Evolutionary conservation across 805 yeast genomes (phyloP).

Genomic region (Starmerella scarabaei): DNA sequence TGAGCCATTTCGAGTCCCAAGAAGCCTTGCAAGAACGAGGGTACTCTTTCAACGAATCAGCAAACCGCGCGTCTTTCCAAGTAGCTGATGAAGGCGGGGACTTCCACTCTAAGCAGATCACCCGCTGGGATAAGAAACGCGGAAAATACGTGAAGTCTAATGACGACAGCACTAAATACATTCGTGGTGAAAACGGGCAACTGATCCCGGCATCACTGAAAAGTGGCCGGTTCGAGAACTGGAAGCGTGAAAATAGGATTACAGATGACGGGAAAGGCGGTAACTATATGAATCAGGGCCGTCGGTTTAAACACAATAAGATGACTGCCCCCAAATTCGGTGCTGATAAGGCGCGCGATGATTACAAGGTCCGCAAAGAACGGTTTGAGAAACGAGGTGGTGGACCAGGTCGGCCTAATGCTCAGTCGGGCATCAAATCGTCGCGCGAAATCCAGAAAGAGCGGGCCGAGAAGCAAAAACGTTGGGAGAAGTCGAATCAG

Average conservation of each 20-base stretch:
- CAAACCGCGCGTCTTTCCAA: slow-evolving; percentile 77
- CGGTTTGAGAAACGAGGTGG: slow-evolving; percentile 38
- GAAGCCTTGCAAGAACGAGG: slow-evolving; percentile 72
- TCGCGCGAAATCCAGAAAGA: slow-evolving; percentile 68
- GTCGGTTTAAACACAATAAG: slow-evolving; percentile 55
- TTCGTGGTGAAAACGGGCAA: slow-evolving; percentile 90
- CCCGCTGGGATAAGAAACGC: slow-evolving; percentile 82
- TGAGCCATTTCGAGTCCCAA: slow-evolving; percentile 82
- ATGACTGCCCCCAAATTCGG: slow-evolving; percentile 60
- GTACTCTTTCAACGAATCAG: slow-evolving; percentile 49
- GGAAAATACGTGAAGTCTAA: slow-evolving; percentile 76
- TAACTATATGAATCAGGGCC: slow-evolving; percentile 30
- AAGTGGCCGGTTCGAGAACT: slow-evolving; percentile 82
- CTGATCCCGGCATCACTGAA: slow-evolving; percentile 81
- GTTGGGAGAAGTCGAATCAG: slow-evolving; percentile 46
- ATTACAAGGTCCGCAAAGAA: slow-evolving; percentile 67
- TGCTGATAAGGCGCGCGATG: slow-evolving; percentile 86
- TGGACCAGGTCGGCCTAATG: slow-evolving; percentile 39
- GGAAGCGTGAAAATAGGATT: slow-evolving; percentile 64
- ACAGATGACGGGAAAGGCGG: slow-evolving; percentile 41
- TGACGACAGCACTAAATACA: slow-evolving; percentile 57
- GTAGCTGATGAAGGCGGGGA: slow-evolving; percentile 64
- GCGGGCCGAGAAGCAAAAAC: slow-evolving; percentile 55
- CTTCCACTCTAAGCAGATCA: slow-evolving; percentile 44
- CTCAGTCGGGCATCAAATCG: slow-evolving; percentile 49